phyloP scores from a whole-genome alignment of 2,329 filamentous ascomycete species.

The Epichloe amarillans region DNA sequence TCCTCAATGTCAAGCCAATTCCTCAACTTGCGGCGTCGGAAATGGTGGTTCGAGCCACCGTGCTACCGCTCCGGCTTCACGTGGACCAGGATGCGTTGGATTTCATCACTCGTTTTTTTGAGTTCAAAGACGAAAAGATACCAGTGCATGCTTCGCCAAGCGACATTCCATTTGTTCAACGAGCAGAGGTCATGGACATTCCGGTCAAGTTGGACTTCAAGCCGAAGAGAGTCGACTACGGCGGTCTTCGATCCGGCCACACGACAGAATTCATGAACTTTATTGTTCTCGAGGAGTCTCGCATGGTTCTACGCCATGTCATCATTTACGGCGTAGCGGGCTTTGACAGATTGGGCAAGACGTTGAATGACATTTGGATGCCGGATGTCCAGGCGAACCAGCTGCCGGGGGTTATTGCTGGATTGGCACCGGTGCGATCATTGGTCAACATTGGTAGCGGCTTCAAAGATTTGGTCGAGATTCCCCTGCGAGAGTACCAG shows the following conservation, averaged over 20 bases:
- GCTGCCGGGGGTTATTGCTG: slow-evolving; percentile 75
- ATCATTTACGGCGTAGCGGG: slow-evolving; percentile 89
- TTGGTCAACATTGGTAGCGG: slow-evolving; percentile 85
- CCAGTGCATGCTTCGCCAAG: slow-evolving; percentile 44
- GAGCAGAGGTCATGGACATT: slow-evolving; percentile 74
- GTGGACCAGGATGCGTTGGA: slow-evolving; percentile 96
- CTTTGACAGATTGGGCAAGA: slow-evolving; percentile 80
- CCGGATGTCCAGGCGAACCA: slow-evolving; percentile 84
- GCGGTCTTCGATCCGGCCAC: slow-evolving; percentile 77
- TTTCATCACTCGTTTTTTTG: slow-evolving; percentile 94
- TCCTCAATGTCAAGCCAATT: slow-evolving; percentile 78
- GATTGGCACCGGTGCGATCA: slow-evolving; percentile 77
- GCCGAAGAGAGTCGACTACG: slow-evolving; percentile 94
- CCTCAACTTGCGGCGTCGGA: slow-evolving; percentile 77
- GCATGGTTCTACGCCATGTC: slow-evolving; percentile 73
- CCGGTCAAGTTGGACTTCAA: slow-evolving; percentile 87
- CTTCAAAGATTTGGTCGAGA: slow-evolving; percentile 71
- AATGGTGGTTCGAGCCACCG: slow-evolving; percentile 63
- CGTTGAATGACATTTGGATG: slow-evolving; percentile 92
- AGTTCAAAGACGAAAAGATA: slow-evolving; percentile 73
- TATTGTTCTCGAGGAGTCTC: slow-evolving; percentile 75
- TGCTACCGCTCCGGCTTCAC: slow-evolving; percentile 79
- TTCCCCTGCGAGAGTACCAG: slow-evolving; percentile 83
- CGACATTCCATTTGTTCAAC: slow-evolving; percentile 76
- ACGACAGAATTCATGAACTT: slow-evolving; percentile 99